Base-by-base conservation (phyloP, 345 rosid species). In the Cardamine occulta region DNA sequence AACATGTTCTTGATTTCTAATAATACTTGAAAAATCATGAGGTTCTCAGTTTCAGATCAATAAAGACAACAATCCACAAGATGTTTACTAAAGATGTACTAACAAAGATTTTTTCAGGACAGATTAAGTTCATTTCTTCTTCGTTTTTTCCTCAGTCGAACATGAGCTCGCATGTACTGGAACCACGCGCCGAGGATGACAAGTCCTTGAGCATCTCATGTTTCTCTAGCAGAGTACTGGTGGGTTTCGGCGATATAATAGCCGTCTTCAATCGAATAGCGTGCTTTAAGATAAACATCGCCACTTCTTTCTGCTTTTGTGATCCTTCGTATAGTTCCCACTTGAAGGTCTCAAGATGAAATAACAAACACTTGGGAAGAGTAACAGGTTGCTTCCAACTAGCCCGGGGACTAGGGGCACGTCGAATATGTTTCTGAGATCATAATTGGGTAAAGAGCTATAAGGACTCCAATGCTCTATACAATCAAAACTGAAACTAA, bases 161-260 rank as follows among this genome's bases (percentile, higher is more conserved):
- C 42, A 70, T 45, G 66, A 76, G 80, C 59, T 70, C 31, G 37
- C 80, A 76, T 24, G 26, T 1, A 55, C 66, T 54, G n/a, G 80
- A 76, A 70, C 80, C 80, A 35, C 75, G 75, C 14, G 66, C 42
- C 23, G 53, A 40, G 29, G 44, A 62, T 44, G 80, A 62, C 63
- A 76, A 70, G 13, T 69, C 59, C 75, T 76, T 76, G 75, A 76
- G 80, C 75, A 76, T 76, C 66, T 76, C 80, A 53, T 76, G 80
- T 70, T 70, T 76, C 75, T 76, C 80, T 3, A 7, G 26, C 59
- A 76, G 66, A 70, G 24, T 45, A 63, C 65, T 44, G 54, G 45
- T 45, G 37, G 59, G 32, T 21, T 63, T 69, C 11, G 75, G 51
- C 54, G 80, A 44, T 18, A 76, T 63, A 34, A 70, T 34, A 28